phyloP scores from a whole-genome alignment of 192 early-diverging fungal genomes.

The Coemansia sp. region DNA sequence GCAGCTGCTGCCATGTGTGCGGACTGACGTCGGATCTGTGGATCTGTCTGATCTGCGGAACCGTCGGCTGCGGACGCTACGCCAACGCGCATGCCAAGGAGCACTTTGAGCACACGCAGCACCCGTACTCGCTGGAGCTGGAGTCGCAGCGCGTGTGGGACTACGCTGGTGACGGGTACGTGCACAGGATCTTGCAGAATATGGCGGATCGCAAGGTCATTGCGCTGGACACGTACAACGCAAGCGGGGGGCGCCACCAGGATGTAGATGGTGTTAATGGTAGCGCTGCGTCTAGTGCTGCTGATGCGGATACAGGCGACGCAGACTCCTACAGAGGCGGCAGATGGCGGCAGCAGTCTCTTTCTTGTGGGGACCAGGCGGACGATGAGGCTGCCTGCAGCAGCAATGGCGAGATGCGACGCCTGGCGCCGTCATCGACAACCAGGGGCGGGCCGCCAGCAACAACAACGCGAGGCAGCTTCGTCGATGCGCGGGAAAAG shows the following conservation, averaged over 20 bases:
- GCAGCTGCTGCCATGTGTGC: constrained; percentile 69
- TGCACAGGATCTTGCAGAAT: constrained; percentile 93
- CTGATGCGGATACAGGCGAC: too few species aligned
- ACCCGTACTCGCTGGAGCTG: constrained; percentile 89
- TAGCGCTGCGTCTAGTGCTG: not conserved
- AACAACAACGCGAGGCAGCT: constrained; percentile 1
- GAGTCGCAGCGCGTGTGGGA: constrained; percentile 98
- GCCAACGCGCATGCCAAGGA: constrained; percentile 83
- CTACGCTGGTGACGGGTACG: constrained; percentile 95
- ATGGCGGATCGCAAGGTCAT: constrained; percentile 89
- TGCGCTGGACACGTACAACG: constrained; percentile 61
- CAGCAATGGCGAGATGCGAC: too few species aligned
- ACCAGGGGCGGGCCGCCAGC: not conserved
- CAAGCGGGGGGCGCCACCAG: too few species aligned
- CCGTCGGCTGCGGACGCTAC: constrained; percentile 95
- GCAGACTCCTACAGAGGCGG: too few species aligned
- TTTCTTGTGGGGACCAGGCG: too few species aligned
- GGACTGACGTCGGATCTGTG: constrained; percentile 78
- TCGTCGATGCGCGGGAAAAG: constrained; percentile 62
- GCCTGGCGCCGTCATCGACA: too few species aligned
- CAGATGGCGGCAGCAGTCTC: not conserved
- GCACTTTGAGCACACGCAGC: constrained; percentile 82
- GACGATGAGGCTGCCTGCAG: too few species aligned
- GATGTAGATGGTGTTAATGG: not conserved
- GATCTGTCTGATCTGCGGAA: constrained; percentile 97